These are phyloP conservation scores for Cyberlindnera mississippiensis DNA, from an alignment of 805 yeast genomes.

Conservation along the genomic window DNA sequence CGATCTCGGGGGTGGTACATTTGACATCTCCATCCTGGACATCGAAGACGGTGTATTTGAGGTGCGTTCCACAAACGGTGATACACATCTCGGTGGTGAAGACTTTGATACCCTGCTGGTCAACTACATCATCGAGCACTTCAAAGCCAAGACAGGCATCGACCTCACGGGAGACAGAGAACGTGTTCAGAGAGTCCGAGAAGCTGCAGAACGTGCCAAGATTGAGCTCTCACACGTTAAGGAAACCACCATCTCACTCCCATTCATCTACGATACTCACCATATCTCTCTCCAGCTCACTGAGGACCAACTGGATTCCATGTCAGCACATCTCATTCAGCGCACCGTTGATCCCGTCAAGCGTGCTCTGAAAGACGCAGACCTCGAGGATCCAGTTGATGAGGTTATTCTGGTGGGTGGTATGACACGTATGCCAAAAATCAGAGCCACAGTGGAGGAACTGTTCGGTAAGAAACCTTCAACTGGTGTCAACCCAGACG, in stretches of 20 bases:
- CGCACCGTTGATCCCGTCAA: constrained; percentile 71
- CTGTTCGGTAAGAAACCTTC: constrained; percentile 64
- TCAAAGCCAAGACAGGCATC: constrained; percentile 43
- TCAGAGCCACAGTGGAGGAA: constrained; percentile 56
- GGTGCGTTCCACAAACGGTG: constrained; percentile 79
- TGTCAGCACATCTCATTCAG: constrained; percentile 63
- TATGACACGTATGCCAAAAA: constrained; percentile 87
- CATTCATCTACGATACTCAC: constrained; percentile 59
- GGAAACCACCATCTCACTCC: constrained; percentile 60
- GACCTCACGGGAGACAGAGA: constrained; percentile 26
- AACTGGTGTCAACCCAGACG: constrained; percentile 81
- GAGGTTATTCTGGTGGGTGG: constrained; percentile 82
- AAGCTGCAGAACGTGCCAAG: constrained; percentile 74
- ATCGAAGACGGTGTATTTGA: constrained; percentile 80
- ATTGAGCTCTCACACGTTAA: constrained; percentile 68
- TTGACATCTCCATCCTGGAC: constrained; percentile 74
- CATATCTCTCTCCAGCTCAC: constrained; percentile 58
- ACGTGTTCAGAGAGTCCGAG: constrained; percentile 73
- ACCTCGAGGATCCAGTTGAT: constrained; percentile 60
- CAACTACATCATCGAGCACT: constrained; percentile 50
- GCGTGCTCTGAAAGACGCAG: constrained; percentile 72
- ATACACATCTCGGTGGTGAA: constrained; percentile 83
- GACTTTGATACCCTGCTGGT: constrained; percentile 70
- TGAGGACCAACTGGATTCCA: constrained; percentile 62
- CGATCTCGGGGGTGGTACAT: constrained; percentile 86